These are phyloP conservation scores for Papilionanthe hybrid DNA, from an alignment of 116 monocot species.

Conservation along the genomic window DNA sequence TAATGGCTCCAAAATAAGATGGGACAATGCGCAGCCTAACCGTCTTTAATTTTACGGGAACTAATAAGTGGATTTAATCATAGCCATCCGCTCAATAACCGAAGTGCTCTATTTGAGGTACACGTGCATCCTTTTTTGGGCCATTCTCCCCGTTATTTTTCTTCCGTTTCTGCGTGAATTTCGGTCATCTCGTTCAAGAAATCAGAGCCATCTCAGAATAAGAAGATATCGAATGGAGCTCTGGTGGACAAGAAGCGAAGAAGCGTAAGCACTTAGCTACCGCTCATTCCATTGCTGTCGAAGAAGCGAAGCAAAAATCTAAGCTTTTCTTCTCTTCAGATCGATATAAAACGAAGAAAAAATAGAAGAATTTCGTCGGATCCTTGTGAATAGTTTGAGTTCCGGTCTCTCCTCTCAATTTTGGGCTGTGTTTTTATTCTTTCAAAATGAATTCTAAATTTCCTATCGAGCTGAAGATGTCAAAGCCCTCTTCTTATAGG, in stretches of 20 bases:
- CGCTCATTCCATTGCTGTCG: neutral
- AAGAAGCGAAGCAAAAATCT: neutral
- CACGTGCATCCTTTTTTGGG: neutral
- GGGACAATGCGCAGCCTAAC: no score
- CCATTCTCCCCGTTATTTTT: neutral
- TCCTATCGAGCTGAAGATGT: neutral
- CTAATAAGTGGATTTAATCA: no score
- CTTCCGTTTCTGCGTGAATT: conserved; percentile 14
- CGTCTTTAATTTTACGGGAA: no score
- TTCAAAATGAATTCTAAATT: neutral
- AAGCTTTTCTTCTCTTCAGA: neutral
- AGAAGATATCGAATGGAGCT: neutral
- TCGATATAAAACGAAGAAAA: neutral
- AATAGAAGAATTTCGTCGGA: neutral
- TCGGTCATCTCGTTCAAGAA: neutral
- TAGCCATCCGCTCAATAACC: no score
- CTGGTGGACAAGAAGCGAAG: neutral
- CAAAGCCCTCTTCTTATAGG: neutral
- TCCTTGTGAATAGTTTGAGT: neutral
- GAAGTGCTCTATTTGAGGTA: neutral
- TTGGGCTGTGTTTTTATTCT: neutral
- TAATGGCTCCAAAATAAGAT: no score
- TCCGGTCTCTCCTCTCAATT: neutral
- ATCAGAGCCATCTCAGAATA: neutral
- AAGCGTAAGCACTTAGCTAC: neutral